Base-by-base conservation (phyloP, 73 alveolate species). In the Symbiodinium pilosum region DNA sequence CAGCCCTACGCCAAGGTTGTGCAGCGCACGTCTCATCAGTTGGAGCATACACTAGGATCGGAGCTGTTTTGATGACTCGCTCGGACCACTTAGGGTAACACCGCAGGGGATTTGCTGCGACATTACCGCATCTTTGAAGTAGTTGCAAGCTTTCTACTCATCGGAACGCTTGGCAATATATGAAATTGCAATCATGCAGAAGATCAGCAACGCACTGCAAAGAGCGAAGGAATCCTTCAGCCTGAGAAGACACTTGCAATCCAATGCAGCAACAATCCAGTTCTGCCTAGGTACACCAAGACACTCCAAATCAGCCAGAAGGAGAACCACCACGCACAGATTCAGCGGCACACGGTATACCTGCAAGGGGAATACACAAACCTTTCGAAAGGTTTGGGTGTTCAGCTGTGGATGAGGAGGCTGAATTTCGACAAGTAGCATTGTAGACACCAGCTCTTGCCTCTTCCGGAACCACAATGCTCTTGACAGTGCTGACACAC, bases 361-460 rank as follows among this genome's bases (percentile, higher is more conserved):
- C 97, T 91, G 52, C n/a, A 6, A 2, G 2, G n/a, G n/a, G n/a
- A n/a, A n/a, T n/a, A n/a, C n/a, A n/a, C n/a, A n/a, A n/a, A n/a
- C n/a, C n/a, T n/a, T n/a, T n/a, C n/a, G n/a, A n/a, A n/a, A n/a
- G n/a, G n/a, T n/a, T n/a, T n/a, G n/a, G n/a, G n/a, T n/a, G n/a
- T n/a, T n/a, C n/a, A n/a, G n/a, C n/a, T n/a, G n/a, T n/a, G n/a
- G n/a, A n/a, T n/a, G n/a, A n/a, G n/a, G n/a, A n/a, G n/a, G n/a
- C n/a, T n/a, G n/a, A n/a, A n/a, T n/a, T n/a, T n/a, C 21, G 34
- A 68, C 85, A 43, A 71, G 85, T 7, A 71, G 77, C 97, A 43
- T 91, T 91, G 97, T 91, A 91, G 56, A 91, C 97, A 1, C 97
- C 97, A 4, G 97, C 97, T 32, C 97, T 87, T 32, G 97, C 88